phyloP scores from a whole-genome alignment of 176 grass and related monocot genomes.

The Carex kokanica region DNA sequence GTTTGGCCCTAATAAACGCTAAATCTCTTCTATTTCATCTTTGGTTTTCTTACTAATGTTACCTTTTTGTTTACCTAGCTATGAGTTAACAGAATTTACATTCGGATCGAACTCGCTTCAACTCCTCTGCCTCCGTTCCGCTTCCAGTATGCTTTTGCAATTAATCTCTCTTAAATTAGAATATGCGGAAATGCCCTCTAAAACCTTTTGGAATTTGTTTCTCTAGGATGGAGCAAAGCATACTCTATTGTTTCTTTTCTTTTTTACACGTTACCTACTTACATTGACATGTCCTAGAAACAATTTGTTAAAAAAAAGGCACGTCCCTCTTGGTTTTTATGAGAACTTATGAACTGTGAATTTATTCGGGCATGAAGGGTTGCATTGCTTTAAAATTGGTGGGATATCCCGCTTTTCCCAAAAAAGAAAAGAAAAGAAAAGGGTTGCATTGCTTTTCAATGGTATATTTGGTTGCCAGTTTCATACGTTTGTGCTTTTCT shows the following conservation, averaged over 20 bases:
- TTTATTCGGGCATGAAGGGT: neutral
- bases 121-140: conserved; percentile 68
- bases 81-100: conserved; percentile 78
- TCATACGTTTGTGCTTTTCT: neutral
- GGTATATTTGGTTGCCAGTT: neutral
- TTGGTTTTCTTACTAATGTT: conserved; percentile 25
- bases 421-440: neutral
- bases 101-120: conserved; percentile 66
- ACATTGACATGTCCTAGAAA: neutral
- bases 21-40: neutral
- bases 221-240: neutral
- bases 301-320: neutral
- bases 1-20: neutral
- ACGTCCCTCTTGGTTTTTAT: neutral
- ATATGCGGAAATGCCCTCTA: neutral
- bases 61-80: conserved; percentile 40
- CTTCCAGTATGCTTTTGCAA: conserved; percentile 59
- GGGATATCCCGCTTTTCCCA: no score
- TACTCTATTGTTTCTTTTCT: neutral
- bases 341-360: neutral
- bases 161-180: neutral
- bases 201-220: neutral
- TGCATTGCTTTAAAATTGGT: neutral
- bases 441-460: neutral
- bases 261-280: neutral